phyloP scores from a whole-genome alignment of 345 rosid species.

The Bretschneidera sinensis region DNA sequence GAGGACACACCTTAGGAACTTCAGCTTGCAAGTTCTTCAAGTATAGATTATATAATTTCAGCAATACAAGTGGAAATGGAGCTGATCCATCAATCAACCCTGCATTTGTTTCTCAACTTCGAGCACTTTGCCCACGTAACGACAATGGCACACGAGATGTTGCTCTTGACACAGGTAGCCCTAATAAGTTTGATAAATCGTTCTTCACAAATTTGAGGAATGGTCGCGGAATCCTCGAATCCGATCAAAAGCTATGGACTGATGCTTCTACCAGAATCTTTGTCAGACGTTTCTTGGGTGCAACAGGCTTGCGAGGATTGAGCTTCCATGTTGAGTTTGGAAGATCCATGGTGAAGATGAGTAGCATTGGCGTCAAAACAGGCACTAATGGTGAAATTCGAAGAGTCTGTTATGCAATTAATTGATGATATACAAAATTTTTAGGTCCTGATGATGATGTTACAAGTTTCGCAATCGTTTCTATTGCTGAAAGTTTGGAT shows the following conservation, averaged over 20 bases:
- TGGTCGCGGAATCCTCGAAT: slow-evolving; percentile 18
- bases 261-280: slow-evolving; percentile 24
- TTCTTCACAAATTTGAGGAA: slow-evolving; percentile 21
- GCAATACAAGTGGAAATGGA: slow-evolving; percentile 22
- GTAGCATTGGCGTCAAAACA: slow-evolving; percentile 44
- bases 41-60: slow-evolving; percentile 36
- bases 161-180: slow-evolving; percentile 22
- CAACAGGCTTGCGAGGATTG: slow-evolving; percentile 16
- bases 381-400: slow-evolving; percentile 50
- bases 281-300: slow-evolving; percentile 11
- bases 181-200: slow-evolving; percentile 13
- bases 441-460: too few species aligned
- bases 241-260: slow-evolving; percentile 22
- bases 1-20: slow-evolving; percentile 58
- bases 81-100: slow-evolving; percentile 39
- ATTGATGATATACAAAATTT: too few species aligned
- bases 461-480: too few species aligned
- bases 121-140: slow-evolving; percentile 9
- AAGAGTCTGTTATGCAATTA: slow-evolving; percentile 41
- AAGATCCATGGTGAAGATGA: slow-evolving; percentile 61
- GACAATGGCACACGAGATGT: slow-evolving; percentile 14
- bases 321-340: slow-evolving; percentile 47
- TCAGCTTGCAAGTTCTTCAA: slow-evolving; percentile 39
- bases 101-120: slow-evolving; percentile 23
- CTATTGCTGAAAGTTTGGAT: too few species aligned